phyloP scores from a whole-genome alignment of 345 rosid species.

The Citropsis articulata region DNA sequence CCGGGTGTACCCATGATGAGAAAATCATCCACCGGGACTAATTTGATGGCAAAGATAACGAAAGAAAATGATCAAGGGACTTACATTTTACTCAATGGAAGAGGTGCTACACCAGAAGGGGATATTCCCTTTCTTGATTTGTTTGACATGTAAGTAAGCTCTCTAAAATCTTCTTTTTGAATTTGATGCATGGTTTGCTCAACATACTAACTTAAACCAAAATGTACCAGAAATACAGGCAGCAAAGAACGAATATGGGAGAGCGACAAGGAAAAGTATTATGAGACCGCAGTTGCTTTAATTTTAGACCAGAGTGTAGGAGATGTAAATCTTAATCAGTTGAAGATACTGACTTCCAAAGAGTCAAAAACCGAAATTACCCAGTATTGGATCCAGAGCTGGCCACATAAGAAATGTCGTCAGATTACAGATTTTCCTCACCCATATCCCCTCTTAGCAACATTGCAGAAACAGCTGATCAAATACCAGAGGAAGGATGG shows the following conservation, averaged over 20 bases:
- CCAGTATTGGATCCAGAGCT: slow-evolving; percentile 76
- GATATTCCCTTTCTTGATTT: slow-evolving; percentile 94
- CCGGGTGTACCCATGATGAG: slow-evolving; percentile 96
- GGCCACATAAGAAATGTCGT: slow-evolving; percentile 76
- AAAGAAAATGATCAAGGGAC: slow-evolving; percentile 65
- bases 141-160: slow-evolving; percentile 79
- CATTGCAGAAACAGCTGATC: slow-evolving; percentile 93
- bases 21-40: slow-evolving; percentile 68
- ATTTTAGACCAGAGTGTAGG: slow-evolving; percentile 89
- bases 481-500: slow-evolving; percentile 96
- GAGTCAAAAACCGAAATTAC: slow-evolving; percentile 95
- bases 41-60: slow-evolving; percentile 78
- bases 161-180: background rate
- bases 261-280: slow-evolving; percentile 88
- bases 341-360: slow-evolving; percentile 79
- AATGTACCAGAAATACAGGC: slow-evolving; percentile 74
- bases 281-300: slow-evolving; percentile 80
- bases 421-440: slow-evolving; percentile 92
- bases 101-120: slow-evolving; percentile 97
- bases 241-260: slow-evolving; percentile 96
- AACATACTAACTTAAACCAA: slow-evolving; percentile 23
- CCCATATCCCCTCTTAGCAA: slow-evolving; percentile 90
- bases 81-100: slow-evolving; percentile 76
- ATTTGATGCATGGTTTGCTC: slow-evolving; percentile 6
- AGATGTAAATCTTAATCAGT: slow-evolving; percentile 55